phyloP scores from a whole-genome alignment of 495 filamentous ascomycete species.

The Penicillium paxilli region DNA sequence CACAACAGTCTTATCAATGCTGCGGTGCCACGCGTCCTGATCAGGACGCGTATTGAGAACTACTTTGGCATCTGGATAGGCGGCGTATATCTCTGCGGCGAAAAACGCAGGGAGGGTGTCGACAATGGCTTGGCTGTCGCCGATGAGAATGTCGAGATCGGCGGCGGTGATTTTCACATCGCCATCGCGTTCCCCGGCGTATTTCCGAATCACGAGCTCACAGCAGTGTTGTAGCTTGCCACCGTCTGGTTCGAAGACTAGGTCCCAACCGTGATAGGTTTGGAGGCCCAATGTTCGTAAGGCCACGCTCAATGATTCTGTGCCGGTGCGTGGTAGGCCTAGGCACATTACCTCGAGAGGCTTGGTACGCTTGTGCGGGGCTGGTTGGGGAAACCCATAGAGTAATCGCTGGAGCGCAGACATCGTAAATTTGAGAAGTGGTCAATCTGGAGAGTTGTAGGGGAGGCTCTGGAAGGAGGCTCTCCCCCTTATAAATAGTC shows the following conservation, averaged over 20 bases:
- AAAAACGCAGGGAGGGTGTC: constrained; percentile 25
- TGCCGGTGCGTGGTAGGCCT: constrained; percentile 17
- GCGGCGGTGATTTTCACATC: not conserved
- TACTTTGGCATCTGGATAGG: constrained; percentile 61
- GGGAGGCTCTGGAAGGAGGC: too few species aligned
- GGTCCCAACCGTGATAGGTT: constrained; percentile 17
- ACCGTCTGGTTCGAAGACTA: constrained; percentile 3
- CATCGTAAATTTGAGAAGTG: too few species aligned
- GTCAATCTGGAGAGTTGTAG: too few species aligned
- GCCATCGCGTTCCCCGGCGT: not conserved
- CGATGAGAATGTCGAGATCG: constrained; percentile 8
- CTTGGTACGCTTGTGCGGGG: constrained; percentile 10
- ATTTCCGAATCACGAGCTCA: constrained; percentile 5
- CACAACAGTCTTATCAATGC: constrained; percentile 13
- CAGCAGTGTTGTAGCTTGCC: constrained; percentile 6
- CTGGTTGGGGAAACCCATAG: constrained; percentile 8
- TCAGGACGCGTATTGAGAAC: constrained; percentile 51
- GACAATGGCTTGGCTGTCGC: constrained; percentile 1
- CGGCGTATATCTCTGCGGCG: constrained; percentile 55
- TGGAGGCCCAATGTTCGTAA: constrained; percentile 5
- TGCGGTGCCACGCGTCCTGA: constrained; percentile 40
- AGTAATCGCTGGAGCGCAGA: too few species aligned
- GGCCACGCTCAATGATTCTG: constrained; percentile 12
- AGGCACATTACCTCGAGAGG: constrained; percentile 16
- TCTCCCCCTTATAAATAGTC: too few species aligned